phyloP scores from a whole-genome alignment of 2,329 filamentous ascomycete genomes.

The Rhexocercosporidium sp. region DNA sequence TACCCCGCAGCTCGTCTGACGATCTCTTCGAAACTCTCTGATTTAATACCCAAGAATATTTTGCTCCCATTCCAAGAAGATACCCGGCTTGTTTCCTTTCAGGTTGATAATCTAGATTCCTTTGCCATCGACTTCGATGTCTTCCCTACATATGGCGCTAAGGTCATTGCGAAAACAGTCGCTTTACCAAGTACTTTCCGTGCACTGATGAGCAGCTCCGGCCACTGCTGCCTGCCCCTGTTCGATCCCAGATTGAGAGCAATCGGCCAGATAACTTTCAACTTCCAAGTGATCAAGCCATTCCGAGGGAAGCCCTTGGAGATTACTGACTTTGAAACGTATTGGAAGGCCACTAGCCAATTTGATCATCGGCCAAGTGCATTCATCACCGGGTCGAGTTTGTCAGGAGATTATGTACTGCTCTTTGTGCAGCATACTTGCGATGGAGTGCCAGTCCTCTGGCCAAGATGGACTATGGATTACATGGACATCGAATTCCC shows the following conservation, averaged over 20 bases:
- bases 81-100: conserved; percentile 90
- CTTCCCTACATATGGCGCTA: conserved; percentile 95
- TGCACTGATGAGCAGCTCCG: conserved; percentile 74
- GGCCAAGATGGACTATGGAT: conserved; percentile 81
- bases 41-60: conserved; percentile 95
- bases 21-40: conserved; percentile 94
- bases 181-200: conserved; percentile 88
- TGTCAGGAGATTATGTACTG: conserved; percentile 94
- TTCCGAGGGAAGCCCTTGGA: conserved; percentile 92
- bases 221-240: conserved; percentile 82
- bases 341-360: conserved; percentile 98
- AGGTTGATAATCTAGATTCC: conserved; percentile 89
- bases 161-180: conserved; percentile 95
- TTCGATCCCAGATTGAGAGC: conserved; percentile 91
- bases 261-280: conserved; percentile 93
- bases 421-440: conserved; percentile 91
- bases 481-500: conserved; percentile 81
- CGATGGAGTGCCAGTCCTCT: conserved; percentile 85
- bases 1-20: conserved; percentile 94
- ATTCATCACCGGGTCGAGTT: conserved; percentile 90
- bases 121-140: conserved; percentile 98
- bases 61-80: conserved; percentile 96
- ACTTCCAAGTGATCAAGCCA: conserved; percentile 94
- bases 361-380: conserved; percentile 84
- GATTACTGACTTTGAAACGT: conserved; percentile 97